Base-by-base conservation (phyloP, 495 filamentous ascomycete species). In the Aspergillus asperescens region DNA sequence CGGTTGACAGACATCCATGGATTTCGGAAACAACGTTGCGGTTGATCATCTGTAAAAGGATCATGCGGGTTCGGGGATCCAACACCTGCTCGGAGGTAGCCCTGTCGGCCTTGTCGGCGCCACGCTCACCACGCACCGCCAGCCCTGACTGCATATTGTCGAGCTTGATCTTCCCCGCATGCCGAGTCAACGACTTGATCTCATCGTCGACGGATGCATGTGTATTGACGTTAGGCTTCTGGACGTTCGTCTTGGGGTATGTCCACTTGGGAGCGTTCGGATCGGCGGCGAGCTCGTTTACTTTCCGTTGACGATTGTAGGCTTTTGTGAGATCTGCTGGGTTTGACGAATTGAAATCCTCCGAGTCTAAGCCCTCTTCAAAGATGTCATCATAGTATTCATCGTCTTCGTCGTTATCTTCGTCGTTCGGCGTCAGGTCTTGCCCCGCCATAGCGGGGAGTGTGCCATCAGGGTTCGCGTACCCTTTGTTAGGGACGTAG, bases 11-110 rank as follows among this genome's bases (percentile, higher is more conserved):
- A 65, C 90, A 90, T 8, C 93, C 93, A 62, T 97, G 87, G 28
- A 96, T 82, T 63, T 89, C 88, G 16, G 88, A 81, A 13, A 96
- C 77, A 42, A 90, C 68, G 19, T 82, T 81, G 3, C 87, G 80
- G 63, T 96, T 96, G 71, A 97, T 92, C 79, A 97, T 85, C 70
- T 96, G 88, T 52, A 95, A 74, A 31, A 98, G 75, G 41, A 97
- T 92, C 89, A 95, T 95, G 48, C 90, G 84, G 23, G 93, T 97
- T 22, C 89, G 81, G 28, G 90, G 88, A 70, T 98, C 93, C 55
- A 98, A 74, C 27, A 97, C 93, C 63, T 95, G 87, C 65, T 97
- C 93, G 55, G 77, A 88, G 4, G 93, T 98, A 45, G 93, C 93
- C 48, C 93, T 83, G 63, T 97, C 91, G 52, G 86, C 83, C 71